Conservation (phyloP, 2,329 filamentous ascomycete genomes). For the Alternaria tenuissima region DNA sequence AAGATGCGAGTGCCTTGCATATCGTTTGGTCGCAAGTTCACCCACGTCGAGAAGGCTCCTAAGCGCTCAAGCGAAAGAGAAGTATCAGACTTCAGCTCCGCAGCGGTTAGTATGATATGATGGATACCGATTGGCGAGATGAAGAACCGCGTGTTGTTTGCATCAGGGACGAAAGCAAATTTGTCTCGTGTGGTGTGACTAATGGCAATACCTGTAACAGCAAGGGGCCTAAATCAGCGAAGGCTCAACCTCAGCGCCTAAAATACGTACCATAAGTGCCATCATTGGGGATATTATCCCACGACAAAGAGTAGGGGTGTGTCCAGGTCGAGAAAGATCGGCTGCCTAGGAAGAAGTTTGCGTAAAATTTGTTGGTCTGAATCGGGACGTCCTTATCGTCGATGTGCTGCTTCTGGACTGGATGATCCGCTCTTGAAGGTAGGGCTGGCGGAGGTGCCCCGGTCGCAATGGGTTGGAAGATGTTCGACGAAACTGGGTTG, state of each 20-base stretch:
- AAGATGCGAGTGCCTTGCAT: constrained; percentile 61
- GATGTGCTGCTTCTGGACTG: constrained; percentile 51
- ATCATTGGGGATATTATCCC: constrained; percentile 61
- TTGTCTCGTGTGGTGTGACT: constrained; percentile 77
- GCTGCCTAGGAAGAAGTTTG: constrained; percentile 80
- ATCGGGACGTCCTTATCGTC: constrained; percentile 58
- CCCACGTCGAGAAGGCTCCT: constrained; percentile 68
- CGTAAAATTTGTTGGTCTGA: constrained; percentile 75
- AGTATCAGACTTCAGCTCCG: constrained; percentile 72
- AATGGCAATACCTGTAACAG: constrained; percentile 65
- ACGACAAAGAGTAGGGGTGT: constrained; percentile 65
- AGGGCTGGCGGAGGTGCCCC: constrained; percentile 52
- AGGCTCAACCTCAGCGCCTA: background rate
- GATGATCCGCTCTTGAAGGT: constrained; percentile 50
- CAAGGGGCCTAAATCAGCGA: background rate
- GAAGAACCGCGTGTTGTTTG: constrained; percentile 68
- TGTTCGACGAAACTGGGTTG: constrained; percentile 30
- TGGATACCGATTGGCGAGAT: constrained; percentile 85
- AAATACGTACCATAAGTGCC: constrained; percentile 70
- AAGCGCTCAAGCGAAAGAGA: constrained; percentile 62
- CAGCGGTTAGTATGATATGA: constrained; percentile 80
- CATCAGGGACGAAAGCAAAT: constrained; percentile 58
- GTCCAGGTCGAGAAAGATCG: constrained; percentile 76
- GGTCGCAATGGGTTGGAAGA: constrained; percentile 55
- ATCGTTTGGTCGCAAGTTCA: constrained; percentile 67